These are phyloP conservation scores for Ustilaginoidea virens DNA, from an alignment of 2,329 filamentous ascomycete genomes.

Conservation along the genomic window DNA sequence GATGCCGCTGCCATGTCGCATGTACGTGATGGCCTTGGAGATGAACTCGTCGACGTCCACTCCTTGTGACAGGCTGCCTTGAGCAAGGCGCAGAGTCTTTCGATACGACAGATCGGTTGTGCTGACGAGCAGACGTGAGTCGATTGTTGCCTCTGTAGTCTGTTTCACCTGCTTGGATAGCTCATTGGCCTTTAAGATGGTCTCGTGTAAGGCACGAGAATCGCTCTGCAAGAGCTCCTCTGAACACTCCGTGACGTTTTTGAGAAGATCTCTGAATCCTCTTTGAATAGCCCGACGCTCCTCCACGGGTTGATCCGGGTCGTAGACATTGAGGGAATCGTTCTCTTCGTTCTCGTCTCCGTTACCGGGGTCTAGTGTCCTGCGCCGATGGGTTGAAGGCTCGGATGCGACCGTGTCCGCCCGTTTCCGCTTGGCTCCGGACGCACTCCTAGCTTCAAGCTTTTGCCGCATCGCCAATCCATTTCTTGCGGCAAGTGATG, in stretches of 20 bases:
- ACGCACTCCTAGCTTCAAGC: conserved; percentile 8
- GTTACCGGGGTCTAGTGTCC: conserved; percentile 6
- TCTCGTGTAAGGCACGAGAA: conserved; percentile 48
- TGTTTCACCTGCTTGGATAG: conserved; percentile 60
- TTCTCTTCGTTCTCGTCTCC: conserved; percentile 7
- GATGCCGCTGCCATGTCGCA: conserved; percentile 51
- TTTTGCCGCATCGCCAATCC: conserved; percentile 13
- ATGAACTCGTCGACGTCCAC: conserved; percentile 87
- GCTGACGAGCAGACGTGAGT: conserved; percentile 71
- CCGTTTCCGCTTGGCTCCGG: conserved; percentile 18
- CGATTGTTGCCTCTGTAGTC: conserved; percentile 79
- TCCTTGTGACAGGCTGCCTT: conserved; percentile 58
- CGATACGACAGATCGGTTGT: conserved; percentile 69
- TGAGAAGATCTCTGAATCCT: conserved; percentile 52
- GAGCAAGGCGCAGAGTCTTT: conserved; percentile 57
- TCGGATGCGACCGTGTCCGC: conserved; percentile 9
- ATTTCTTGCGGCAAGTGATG: conserved; percentile 8
- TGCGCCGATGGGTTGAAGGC: conserved; percentile 10
- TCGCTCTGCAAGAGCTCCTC: conserved; percentile 54
- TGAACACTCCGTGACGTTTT: conserved; percentile 46
- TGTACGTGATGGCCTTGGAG: conserved; percentile 76
- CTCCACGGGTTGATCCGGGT: conserved; percentile 67
- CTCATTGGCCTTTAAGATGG: conserved; percentile 49
- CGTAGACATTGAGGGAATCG: conserved; percentile 38
- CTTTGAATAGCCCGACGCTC: conserved; percentile 58